Base-by-base conservation (phyloP, 192 early-diverging fungal genomes). In the Coemansia sp. region DNA sequence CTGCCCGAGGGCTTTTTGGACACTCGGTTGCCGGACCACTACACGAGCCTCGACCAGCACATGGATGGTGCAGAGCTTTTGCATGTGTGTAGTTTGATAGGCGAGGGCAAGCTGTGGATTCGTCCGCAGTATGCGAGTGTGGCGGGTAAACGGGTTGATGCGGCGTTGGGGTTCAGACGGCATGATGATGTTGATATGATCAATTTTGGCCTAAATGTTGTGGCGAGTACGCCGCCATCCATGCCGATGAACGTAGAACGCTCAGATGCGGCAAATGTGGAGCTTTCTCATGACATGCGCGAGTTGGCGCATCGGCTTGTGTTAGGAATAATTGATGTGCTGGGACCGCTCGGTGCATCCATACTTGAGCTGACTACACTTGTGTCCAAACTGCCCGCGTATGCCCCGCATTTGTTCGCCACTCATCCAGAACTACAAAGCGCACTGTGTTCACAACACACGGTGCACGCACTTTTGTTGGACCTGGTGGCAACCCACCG, bases 291-390 rank as follows among this genome's bases (percentile, higher is more conserved):
- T n/a, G 4, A 31, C 3, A 57, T 25, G 26, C 25, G 55, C 22
- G 71, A 29, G 23, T 19, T 59, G 23, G 75, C 39, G 16, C 49
- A 38, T 16, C 39, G 64, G 19, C 12, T 73, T 62, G 60, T 62
- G 9, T 6, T 39, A 6, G 63, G 47, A 1, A 25, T 59, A 14
- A 54, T 74, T 19, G 54, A 61, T 12, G 22, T 27, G 45, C 47
- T 69, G 65, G 77, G 77, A 0, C 55, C 71, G 1, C 55, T 80
- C 21, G 77, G 77, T 6, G 63, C 60, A 10, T 65, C 64, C 8
- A 50, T 23, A 10, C 17, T 68, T 38, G 77, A 80, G 62, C 72
- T 80, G 6, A 26, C 17, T 11, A 7, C 43, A 27, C 39, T 70
- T 3, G 39, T 67, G 17, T 16, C 22, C 16, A 51, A n/a, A 17